These are phyloP conservation scores for Gardenia jasminoides DNA, from an alignment of 257 asterid genomes.

Conservation along the genomic window DNA sequence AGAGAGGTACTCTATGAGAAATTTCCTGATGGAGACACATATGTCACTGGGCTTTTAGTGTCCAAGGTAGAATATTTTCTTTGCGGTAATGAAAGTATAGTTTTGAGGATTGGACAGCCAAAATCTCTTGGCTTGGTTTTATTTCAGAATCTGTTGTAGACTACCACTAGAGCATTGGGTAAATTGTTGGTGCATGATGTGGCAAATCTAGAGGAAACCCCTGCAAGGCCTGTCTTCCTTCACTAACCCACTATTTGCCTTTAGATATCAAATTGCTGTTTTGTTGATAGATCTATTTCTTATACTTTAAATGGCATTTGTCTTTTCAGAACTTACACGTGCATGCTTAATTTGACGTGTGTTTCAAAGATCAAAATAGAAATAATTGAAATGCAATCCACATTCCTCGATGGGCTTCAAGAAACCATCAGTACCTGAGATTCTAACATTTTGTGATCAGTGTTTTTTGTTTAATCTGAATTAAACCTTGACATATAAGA, in stretches of 20 bases:
- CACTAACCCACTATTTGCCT: background rate
- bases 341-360: background rate
- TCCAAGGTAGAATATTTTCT: slow-evolving; percentile 61
- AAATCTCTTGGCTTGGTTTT: background rate
- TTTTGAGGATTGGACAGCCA: background rate
- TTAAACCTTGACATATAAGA: background rate
- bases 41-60: slow-evolving; percentile 84
- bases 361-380: background rate
- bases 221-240: background rate
- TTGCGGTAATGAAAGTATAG: background rate
- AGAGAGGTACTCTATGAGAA: slow-evolving; percentile 78
- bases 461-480: background rate
- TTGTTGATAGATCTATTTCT: background rate
- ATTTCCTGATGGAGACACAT: slow-evolving; percentile 68
- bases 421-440: background rate
- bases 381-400: background rate
- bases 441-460: background rate
- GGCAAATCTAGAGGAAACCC: background rate
- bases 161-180: background rate
- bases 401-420: background rate
- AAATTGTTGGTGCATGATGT: background rate
- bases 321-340: background rate
- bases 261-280: background rate
- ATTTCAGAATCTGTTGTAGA: background rate
- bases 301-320: background rate